A percentile compares a stretch with the other conserved stretches of the same genome.
Conservation (phyloP, 2,329 filamentous ascomycete species). For the Aspergillus nomiae region DNA sequence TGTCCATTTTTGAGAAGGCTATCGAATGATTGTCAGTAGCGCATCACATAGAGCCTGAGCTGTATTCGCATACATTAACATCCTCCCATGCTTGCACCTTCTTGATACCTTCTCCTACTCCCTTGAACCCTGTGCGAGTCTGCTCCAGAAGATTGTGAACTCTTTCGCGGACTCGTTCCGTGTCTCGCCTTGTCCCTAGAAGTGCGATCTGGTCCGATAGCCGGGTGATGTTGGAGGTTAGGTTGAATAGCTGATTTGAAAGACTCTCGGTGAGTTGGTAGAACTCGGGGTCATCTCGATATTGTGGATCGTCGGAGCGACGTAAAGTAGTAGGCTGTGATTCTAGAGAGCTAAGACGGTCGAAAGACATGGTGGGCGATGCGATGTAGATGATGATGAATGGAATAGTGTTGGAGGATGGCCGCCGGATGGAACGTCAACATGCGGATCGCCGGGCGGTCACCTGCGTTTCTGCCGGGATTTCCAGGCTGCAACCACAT, state of each 20-base stretch:
- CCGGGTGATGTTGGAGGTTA: constrained; percentile 84
- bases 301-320: constrained; percentile 70
- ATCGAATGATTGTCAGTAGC: constrained; percentile 15
- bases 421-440: constrained; percentile 3
- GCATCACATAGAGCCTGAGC: background rate
- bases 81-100: constrained; percentile 85
- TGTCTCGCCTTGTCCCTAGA: constrained; percentile 87
- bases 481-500: constrained; percentile 33
- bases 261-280: constrained; percentile 77
- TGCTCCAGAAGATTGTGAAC: constrained; percentile 87
- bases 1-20: constrained; percentile 95
- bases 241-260: constrained; percentile 83
- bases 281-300: constrained; percentile 92
- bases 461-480: constrained; percentile 26
- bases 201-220: constrained; percentile 82
- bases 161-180: constrained; percentile 83
- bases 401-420: constrained; percentile 7
- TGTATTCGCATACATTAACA: constrained; percentile 64
- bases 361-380: constrained; percentile 74
- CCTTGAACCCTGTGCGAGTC: constrained; percentile 82
- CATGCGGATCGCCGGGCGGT: constrained; percentile 15
- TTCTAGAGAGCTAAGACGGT: constrained; percentile 82
- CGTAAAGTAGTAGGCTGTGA: constrained; percentile 71
- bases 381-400: constrained; percentile 4
- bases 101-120: constrained; percentile 91